Conservation (phyloP, 2,329 filamentous ascomycete species). For the Raffaelea arxii region DNA sequence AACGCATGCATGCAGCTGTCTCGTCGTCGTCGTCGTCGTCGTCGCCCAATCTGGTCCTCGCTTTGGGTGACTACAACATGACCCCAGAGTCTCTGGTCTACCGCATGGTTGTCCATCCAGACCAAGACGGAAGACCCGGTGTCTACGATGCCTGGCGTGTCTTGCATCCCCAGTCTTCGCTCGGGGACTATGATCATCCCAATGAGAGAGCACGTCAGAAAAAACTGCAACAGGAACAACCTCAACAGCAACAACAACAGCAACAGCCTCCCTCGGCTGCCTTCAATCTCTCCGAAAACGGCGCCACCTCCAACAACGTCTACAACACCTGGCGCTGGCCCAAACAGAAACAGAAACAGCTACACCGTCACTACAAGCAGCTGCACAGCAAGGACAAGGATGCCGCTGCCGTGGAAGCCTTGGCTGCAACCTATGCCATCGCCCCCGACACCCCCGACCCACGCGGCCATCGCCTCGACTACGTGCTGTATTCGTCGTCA, state of each 20-base stretch:
- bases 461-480: constrained; percentile 80
- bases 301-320: constrained; percentile 74
- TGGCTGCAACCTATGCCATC: constrained; percentile 5
- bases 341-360: constrained; percentile 17
- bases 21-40: constrained; percentile 39
- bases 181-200: constrained; percentile 60
- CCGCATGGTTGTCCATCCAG: constrained; percentile 51
- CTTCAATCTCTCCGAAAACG: constrained; percentile 71
- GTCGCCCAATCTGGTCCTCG: constrained; percentile 73
- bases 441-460: constrained; percentile 59
- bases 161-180: constrained; percentile 71
- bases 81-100: constrained; percentile 79
- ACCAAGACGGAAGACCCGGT: constrained; percentile 58
- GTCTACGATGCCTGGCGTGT: constrained; percentile 79
- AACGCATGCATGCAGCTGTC: constrained; percentile 72
- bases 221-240: neutral
- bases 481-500: constrained; percentile 59
- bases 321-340: constrained; percentile 93
- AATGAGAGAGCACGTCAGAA: constrained; percentile 52
- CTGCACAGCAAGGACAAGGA: neutral
- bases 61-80: constrained; percentile 94
- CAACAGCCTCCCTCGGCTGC: constrained; percentile 35
- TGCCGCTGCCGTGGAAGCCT: neutral
- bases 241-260: neutral
- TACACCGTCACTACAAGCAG: constrained; percentile 5